Evolutionary conservation across 306 rosid species (phyloP), one percentile per base, ranked within the genome.

Genomic region (Prosopis cineraria): DNA sequence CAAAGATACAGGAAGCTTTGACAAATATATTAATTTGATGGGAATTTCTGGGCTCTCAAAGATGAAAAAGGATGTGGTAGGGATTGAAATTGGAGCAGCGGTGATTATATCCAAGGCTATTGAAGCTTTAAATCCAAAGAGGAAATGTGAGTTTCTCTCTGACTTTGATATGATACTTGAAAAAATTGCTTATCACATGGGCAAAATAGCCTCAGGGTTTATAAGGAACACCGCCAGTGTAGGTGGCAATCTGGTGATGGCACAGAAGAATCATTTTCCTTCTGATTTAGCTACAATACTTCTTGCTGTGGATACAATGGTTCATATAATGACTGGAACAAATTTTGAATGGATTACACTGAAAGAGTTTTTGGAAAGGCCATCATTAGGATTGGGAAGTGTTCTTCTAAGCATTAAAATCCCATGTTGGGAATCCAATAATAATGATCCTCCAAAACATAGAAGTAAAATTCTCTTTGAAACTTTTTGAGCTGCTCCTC

Each of bases 241-340:
- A 3, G 97, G 97, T 40, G 97, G 97, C 17, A 94, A 94, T 90
- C 75, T 94, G 79, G 89, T 94, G 77, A 90, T 90, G 93, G 96
- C 98, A 14, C 98, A 94, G 64, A 90, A 83, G 78, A 81, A 56
- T 68, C 30, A 81, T 60, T 94, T 91, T 83, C 98, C 98, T 83
- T 94, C 97, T 6, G 98, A 94, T 75, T 84, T 94, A 59, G 91
- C 94, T 30, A 90, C 96, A 0, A 78, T 90, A 77, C 93, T 94
- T 70, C 94, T 94, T 76, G 91, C 97, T 58, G 91, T 72, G 30
- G 96, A 81, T 78, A 70, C 98, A 69, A 65, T 62, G 77, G 89
- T 91, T 74, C 79, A 79, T 63, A 74, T 94, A 73, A 80, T 90
- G 89, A 86, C 62, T 19, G 87, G 86, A 34, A 25, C 81, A 31